Conservation (phyloP, 495 filamentous ascomycete species). For the Endocarpon pusillum region DNA sequence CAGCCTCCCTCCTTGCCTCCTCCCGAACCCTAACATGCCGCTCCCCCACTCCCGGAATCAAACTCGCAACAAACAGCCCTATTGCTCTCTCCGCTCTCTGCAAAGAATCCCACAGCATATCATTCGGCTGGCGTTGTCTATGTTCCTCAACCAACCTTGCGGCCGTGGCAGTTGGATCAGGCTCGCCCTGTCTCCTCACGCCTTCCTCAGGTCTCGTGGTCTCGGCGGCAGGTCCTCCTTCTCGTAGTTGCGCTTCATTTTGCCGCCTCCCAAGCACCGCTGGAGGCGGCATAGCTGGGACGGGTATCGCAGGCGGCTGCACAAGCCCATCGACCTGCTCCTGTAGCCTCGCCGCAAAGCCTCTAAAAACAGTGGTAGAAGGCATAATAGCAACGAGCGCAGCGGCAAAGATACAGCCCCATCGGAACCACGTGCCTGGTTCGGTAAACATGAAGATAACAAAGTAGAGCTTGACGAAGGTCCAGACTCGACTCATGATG, state of each 20-base stretch:
- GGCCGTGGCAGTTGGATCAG: conserved; percentile 35
- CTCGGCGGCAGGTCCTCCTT: conserved; percentile 5
- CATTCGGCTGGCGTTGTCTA: conserved; percentile 34
- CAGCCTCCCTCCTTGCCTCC: conserved; percentile 40
- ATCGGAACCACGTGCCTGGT: conserved; percentile 53
- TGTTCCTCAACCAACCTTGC: conserved; percentile 35
- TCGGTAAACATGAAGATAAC: conserved; percentile 70
- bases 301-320: conserved; percentile 16
- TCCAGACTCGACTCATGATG: conserved; percentile 48
- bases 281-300: conserved; percentile 1
- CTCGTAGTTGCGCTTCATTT: conserved; percentile 1
- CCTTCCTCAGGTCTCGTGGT: conserved; percentile 8
- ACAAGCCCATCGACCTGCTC: conserved; percentile 58
- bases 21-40: conserved; percentile 58
- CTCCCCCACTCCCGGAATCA: conserved; percentile 74
- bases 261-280: conserved; percentile 1
- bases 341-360: conserved; percentile 40
- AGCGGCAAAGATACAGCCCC: conserved; percentile 42
- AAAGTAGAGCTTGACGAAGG: conserved; percentile 55
- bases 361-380: conserved; percentile 47
- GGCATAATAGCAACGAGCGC: conserved; percentile 43
- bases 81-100: conserved; percentile 54
- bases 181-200: conserved; percentile 12
- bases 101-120: conserved; percentile 35
- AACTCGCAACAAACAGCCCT: conserved; percentile 69